Conservation (phyloP, 768 basidiomycete species). For the Phlegmacium glaucopus region DNA sequence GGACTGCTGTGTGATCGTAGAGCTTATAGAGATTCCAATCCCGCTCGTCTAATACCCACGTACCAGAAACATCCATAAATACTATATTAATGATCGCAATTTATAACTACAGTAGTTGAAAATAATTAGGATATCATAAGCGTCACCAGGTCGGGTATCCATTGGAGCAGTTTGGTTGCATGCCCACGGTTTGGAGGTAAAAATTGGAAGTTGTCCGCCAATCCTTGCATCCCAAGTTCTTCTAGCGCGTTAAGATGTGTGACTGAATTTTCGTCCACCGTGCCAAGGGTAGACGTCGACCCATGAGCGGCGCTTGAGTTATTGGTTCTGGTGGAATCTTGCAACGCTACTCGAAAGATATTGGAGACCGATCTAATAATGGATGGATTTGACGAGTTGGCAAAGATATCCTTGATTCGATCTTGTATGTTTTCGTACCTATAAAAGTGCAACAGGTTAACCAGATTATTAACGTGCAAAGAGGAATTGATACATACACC, state of each 20-base stretch:
- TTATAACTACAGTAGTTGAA: too few species aligned
- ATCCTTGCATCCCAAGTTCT: constrained; percentile 68
- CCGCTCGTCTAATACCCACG: too few species aligned
- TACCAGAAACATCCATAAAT: too few species aligned
- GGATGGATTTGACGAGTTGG: constrained; percentile 64
- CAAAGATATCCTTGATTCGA: constrained; percentile 68
- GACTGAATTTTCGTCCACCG: constrained; percentile 53
- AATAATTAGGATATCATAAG: constrained; percentile 27
- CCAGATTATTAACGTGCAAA: constrained; percentile 1
- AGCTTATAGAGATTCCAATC: too few species aligned
- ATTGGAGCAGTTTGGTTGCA: constrained; percentile 65
- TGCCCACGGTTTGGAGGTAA: constrained; percentile 51
- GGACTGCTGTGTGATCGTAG: too few species aligned
- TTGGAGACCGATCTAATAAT: constrained; percentile 70
- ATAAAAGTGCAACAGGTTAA: constrained; percentile 2
- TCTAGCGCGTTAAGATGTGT: constrained; percentile 61
- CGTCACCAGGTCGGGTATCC: constrained; percentile 56
- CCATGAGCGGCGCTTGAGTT: constrained; percentile 36
- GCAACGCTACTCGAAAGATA: constrained; percentile 67
- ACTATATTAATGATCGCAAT: too few species aligned
- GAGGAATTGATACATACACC: constrained; percentile 48
- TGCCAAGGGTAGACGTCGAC: constrained; percentile 64
- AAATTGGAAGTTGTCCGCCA: constrained; percentile 73
- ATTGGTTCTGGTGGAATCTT: constrained; percentile 40
- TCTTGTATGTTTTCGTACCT: constrained; percentile 80